Evolutionary conservation across 495 filamentous ascomycete species (phyloP), one percentile per base, ranked within the genome.

Genomic region (Talaromyces thailandensis): DNA sequence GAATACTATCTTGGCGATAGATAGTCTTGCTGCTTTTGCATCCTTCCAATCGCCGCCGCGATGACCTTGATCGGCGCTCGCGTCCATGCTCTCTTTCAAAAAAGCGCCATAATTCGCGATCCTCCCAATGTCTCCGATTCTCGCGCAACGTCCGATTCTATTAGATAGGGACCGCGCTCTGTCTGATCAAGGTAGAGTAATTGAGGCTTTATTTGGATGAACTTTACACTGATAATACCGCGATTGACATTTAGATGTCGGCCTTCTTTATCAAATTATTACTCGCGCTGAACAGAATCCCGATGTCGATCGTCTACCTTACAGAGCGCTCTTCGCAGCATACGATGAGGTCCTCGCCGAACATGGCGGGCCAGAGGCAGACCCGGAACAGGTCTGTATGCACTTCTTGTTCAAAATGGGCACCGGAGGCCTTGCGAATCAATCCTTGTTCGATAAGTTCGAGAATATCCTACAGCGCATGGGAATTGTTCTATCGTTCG

Each of bases 371-470:
- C 14, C 59, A 7, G 79, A 91, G 64, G 78, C 84, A 35, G 86
- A 90, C 63, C 82, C 90, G 65, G 88, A 92, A 67, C 84, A 83
- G 66, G 79, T 85, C 59, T 90, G 90, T 67, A 80, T 90, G 73
- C 84, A 88, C 70, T 86, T 92, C 70, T 72, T 96, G 63, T 87
- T 95, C 70, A 88, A 87, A 72, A 86, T 96, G 75, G 89, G 90
- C 43, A 86, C 84, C 65, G 74, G 81, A 67, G 71, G 70, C 23
- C 67, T 75, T 56, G 52, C 66, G 62, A 79, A 76, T 51, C 64
- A 76, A 48, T 79, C 78, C 2, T 72, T 92, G 18, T 84, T 84
- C 60, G 83, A 87, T 58, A 86, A 82, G 61, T 90, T 93, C 68
- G 82, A 87, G 72, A 79, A 75, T 43, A 65, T 86, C 53, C 79